Evolutionary conservation across 2,329 filamentous ascomycete genomes (phyloP).

Genomic region (Monosporascus sp.): DNA sequence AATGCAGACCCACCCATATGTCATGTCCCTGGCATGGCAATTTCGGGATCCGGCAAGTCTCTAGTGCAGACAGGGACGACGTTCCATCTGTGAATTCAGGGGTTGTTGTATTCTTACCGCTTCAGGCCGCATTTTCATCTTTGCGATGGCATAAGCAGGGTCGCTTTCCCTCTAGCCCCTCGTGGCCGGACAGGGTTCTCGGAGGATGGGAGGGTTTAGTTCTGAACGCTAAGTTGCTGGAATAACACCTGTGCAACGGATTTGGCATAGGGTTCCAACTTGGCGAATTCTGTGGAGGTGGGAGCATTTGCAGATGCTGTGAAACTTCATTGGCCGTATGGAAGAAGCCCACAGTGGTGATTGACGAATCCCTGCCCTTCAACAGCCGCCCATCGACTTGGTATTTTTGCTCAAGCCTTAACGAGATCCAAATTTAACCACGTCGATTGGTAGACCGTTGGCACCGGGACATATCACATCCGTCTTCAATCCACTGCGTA

Average conservation of each 20-base stretch:
- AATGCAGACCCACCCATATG: too few relatives aligned
- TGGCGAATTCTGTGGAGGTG: not conserved
- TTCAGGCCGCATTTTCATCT: conserved; percentile 3
- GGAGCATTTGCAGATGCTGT: not conserved
- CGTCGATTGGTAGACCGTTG: conserved; percentile 12
- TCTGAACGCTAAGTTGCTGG: not conserved
- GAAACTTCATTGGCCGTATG: conserved; percentile 16
- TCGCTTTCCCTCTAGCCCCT: conserved; percentile 8
- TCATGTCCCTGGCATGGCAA: not conserved
- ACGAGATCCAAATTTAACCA: conserved; percentile 20
- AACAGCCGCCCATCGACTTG: conserved; percentile 20
- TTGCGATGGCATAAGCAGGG: not conserved
- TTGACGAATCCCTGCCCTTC: conserved; percentile 24
- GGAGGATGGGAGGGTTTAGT: not conserved
- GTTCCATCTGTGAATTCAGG: not conserved
- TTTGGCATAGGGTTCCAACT: not conserved
- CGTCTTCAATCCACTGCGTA: too few relatives aligned
- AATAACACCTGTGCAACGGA: conserved; percentile 8
- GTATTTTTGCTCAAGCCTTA: conserved; percentile 6
- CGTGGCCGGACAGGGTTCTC: conserved; percentile 3
- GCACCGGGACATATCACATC: conserved; percentile 6
- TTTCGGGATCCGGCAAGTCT: not conserved
- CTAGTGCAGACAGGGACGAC: not conserved
- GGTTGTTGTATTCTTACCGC: conserved; percentile 9
- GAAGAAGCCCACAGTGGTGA: conserved; percentile 11